Base-by-base conservation (phyloP, 2,329 filamentous ascomycete genomes). In the Waltergamsia citrina region DNA sequence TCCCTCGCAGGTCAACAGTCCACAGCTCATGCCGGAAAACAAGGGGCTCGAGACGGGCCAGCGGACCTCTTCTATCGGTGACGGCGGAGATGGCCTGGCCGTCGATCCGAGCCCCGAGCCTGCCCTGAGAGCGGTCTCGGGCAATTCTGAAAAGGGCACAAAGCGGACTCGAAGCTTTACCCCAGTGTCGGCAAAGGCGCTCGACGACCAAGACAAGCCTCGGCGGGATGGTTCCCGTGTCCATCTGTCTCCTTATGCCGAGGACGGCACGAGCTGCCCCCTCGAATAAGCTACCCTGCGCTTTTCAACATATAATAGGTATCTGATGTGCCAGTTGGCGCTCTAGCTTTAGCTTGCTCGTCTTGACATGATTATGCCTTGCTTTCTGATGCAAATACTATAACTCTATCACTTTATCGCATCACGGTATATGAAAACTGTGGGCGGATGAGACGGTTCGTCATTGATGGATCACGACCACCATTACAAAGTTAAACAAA, bases 161-260 rank as follows among this genome's bases (percentile, higher is more conserved):
- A 74, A 71, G 44, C 60, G 70, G 22, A 49, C 52, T 36, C 59
- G 66, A 10, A 56, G 62, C 33, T 65, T 67, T 32, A 69, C 67
- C 1, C 63, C 66, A 7, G 56, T 55, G 3, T 62, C 66, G 23
- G 46, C 53, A n/a, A 65, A 60, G 41, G 60, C 47, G 7, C 60
- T 67, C 12, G 67, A 68, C 25, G 61, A 65, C 15, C 64, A 70
- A 32, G 60, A 69, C 27, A 63, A 69, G 39, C 57, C 60, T 22
- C 54, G 55, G 10, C 52, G 55, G 8, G 40, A 36, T 5, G 54
- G 46, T 28, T 42, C 53, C 10, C 40, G 40, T 11, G 32, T 43
- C 30, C 48, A 41, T 5, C 39, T 50, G 6, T 40, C 41, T 7
- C 37, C 51, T 4, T 42, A 47, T 18, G 31, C n/a, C 22, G 32